Conservation (phyloP, 176 grass and related monocot species). For the Ensete ventricosum region DNA sequence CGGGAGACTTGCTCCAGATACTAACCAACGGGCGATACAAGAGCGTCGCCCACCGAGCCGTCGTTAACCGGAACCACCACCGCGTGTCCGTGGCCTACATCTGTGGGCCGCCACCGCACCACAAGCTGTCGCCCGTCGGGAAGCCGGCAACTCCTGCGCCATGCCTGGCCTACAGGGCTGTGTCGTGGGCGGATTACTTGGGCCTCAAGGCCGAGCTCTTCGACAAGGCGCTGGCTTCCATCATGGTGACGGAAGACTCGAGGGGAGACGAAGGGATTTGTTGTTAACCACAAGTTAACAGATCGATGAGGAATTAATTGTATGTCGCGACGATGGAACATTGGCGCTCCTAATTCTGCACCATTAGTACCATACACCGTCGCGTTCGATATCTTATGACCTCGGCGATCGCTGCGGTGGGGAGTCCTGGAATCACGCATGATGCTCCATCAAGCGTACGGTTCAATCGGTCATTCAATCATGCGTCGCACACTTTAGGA, state of each 20-base stretch:
- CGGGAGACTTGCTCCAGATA: slow-evolving; percentile 85
- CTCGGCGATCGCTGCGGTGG: too few relatives aligned
- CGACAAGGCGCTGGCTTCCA: slow-evolving; percentile 33
- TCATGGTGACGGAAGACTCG: neutral
- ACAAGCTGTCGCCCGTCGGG: slow-evolving; percentile 48
- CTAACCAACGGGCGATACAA: slow-evolving; percentile 75
- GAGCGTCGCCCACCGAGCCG: slow-evolving; percentile 88
- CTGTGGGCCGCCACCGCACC: slow-evolving; percentile 48
- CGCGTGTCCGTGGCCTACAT: slow-evolving; percentile 71
- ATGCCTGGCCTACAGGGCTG: slow-evolving; percentile 47
- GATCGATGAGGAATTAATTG: too few relatives aligned
- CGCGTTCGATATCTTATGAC: too few relatives aligned
- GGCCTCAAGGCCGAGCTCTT: slow-evolving; percentile 58
- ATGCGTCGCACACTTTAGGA: too few relatives aligned
- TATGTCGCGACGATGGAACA: too few relatives aligned
- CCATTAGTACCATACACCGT: too few relatives aligned
- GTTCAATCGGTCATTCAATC: too few relatives aligned
- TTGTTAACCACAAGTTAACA: too few relatives aligned
- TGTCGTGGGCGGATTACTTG: slow-evolving; percentile 90
- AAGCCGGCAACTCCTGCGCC: slow-evolving; percentile 27
- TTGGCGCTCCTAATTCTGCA: too few relatives aligned
- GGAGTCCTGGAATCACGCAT: too few relatives aligned
- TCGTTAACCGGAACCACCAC: slow-evolving; percentile 62
- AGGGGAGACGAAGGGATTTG: too few relatives aligned
- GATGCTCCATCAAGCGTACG: too few relatives aligned